Percentiles rank a stretch among this genome's conserved stretches.
Evolutionary conservation across 257 asterid genomes (phyloP).

Genomic region (Datura wrightii): DNA sequence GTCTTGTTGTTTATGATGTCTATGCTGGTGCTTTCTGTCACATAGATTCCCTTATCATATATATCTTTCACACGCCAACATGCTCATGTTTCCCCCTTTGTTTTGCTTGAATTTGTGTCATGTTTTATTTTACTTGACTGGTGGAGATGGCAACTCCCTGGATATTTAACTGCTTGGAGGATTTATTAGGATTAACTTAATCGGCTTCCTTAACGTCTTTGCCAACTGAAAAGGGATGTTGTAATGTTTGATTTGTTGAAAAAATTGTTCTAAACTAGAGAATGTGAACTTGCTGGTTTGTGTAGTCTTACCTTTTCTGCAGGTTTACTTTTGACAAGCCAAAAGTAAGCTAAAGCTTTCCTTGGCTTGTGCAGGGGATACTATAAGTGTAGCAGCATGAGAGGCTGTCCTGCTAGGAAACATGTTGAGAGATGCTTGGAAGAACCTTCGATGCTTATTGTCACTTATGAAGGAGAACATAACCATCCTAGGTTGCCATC

Average conservation of each 20-base stretch:
- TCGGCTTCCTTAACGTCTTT: neutral
- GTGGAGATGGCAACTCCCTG: neutral
- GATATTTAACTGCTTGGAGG: neutral
- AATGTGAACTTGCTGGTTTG: neutral
- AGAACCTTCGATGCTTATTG: slow-evolving; percentile 90
- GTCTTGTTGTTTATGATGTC: slow-evolving; percentile 6
- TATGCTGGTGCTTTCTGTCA: neutral
- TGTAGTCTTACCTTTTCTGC: neutral
- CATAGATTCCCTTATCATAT: neutral
- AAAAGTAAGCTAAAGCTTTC: neutral
- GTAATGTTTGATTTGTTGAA: neutral
- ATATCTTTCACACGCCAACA: neutral
- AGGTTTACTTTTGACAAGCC: neutral
- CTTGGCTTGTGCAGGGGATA: slow-evolving; percentile 68
- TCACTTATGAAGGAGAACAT: slow-evolving; percentile 95
- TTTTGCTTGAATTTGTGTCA: neutral
- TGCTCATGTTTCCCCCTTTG: neutral
- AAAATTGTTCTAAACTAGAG: neutral
- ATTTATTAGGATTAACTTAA: neutral
- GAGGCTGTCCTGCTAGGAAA: slow-evolving; percentile 97
- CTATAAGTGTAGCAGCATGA: slow-evolving; percentile 94
- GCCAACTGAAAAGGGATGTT: neutral
- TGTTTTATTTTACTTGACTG: neutral
- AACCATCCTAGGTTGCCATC: slow-evolving; percentile 81
- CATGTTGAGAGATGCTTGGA: slow-evolving; percentile 95